Conservation (phyloP, 345 rosid genomes). For the Fremontodendron californicum region DNA sequence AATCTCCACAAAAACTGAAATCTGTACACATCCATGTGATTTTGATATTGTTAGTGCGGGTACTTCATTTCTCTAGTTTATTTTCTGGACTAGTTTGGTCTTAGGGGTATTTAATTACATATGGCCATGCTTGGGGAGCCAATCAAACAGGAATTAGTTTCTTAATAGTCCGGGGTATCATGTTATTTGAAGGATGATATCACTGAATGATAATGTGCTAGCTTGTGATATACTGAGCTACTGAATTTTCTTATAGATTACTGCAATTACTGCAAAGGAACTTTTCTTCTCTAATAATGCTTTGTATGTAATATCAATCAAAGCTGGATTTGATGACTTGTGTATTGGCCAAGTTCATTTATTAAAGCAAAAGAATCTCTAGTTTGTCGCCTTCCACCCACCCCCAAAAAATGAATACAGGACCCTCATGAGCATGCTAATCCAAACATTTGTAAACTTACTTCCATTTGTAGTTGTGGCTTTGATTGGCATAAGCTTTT, state of each 20-base stretch:
- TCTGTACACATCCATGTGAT: background rate
- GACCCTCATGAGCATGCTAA: background rate
- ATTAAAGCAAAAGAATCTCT: slow-evolving; percentile 1
- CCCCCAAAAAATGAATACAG: background rate
- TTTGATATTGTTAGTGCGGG: background rate
- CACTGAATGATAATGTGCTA: background rate
- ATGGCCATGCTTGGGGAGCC: background rate
- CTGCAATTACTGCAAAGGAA: background rate
- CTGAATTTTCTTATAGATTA: background rate
- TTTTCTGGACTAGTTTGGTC: background rate
- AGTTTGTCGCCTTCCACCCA: background rate
- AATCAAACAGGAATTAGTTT: background rate
- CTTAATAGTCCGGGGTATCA: background rate
- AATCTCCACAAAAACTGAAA: background rate
- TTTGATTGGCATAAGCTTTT: slow-evolving; percentile 4
- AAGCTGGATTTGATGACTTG: slow-evolving; percentile 7
- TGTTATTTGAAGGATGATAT: background rate
- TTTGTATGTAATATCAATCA: background rate
- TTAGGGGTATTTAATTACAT: background rate
- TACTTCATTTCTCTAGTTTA: background rate
- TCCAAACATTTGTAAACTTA: background rate
- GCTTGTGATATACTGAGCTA: background rate
- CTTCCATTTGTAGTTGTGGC: background rate
- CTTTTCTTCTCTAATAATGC: background rate
- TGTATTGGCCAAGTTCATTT: background rate